Evolutionary conservation across 1,284 basidiomycete species (phyloP).

Genomic region (Marasmius oreades): DNA sequence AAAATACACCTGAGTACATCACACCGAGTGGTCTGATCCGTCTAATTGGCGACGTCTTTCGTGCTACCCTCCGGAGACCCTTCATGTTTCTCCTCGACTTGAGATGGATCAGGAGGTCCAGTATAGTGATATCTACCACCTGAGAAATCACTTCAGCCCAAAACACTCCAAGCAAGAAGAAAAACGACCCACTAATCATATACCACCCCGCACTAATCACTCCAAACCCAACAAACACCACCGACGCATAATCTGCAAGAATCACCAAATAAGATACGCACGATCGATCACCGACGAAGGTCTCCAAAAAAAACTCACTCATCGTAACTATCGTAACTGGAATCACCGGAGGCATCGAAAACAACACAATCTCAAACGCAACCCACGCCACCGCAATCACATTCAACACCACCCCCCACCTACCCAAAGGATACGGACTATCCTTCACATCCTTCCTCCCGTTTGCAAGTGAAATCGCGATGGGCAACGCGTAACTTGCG

Average conservation of each 20-base stretch:
- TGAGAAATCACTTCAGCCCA: constrained; percentile 15
- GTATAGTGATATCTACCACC: constrained; percentile 37
- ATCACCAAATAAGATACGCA: neutral
- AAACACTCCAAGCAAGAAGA: neutral
- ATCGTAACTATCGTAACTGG: constrained; percentile 43
- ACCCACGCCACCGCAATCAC: constrained; percentile 44
- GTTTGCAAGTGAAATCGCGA: constrained; percentile 40
- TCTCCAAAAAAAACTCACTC: constrained; percentile 34
- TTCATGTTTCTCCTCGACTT: too few relatives aligned
- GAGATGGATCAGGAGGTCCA: constrained; percentile 31
- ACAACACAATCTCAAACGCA: constrained; percentile 49
- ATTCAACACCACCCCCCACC: constrained; percentile 39
- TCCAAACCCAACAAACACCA: constrained; percentile 59
- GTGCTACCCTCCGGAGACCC: too few relatives aligned
- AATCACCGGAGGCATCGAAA: constrained; percentile 54
- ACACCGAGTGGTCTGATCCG: too few relatives aligned
- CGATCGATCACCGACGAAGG: neutral
- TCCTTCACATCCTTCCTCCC: constrained; percentile 36
- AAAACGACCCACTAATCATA: constrained; percentile 40
- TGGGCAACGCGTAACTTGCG: constrained; percentile 48
- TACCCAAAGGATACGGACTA: constrained; percentile 43
- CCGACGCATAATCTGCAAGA: constrained; percentile 54
- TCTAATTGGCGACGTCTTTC: too few relatives aligned
- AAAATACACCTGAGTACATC: too few relatives aligned
- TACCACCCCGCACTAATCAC: constrained; percentile 57